phyloP scores from a whole-genome alignment of 345 rosid genomes.

The Eucalyptus melliodora region DNA sequence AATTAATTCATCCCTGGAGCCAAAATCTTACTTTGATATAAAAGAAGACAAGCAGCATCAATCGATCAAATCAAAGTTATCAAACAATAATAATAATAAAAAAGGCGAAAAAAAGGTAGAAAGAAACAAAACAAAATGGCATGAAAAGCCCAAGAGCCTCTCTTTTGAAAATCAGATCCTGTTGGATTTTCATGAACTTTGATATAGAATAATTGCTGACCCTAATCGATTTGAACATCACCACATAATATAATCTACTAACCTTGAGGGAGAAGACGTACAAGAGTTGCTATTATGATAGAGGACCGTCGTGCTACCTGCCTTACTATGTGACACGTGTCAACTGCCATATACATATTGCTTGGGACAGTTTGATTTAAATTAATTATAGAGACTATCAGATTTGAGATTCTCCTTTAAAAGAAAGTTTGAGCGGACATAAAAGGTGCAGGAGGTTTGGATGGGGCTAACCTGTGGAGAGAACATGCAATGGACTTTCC shows the following conservation, averaged over 20 bases:
- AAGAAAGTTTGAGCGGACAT: background rate
- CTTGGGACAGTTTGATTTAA: background rate
- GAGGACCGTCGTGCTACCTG: background rate
- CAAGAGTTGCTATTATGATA: background rate
- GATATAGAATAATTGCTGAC: background rate
- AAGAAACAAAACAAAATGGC: background rate
- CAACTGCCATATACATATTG: background rate
- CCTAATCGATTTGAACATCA: background rate
- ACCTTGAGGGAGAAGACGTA: background rate
- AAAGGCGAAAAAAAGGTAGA: background rate
- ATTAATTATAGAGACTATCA: background rate
- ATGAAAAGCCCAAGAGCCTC: background rate
- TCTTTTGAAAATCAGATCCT: background rate
- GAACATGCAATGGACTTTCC: background rate
- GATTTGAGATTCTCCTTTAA: background rate
- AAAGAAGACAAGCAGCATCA: background rate
- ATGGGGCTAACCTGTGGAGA: background rate
- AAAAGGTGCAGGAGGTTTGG: background rate
- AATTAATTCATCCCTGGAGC: background rate
- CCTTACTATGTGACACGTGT: background rate
- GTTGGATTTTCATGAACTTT: too few species aligned
- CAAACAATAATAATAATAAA: background rate
- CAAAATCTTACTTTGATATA: background rate
- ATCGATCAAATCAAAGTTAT: background rate
- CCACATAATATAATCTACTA: background rate